phyloP scores from a whole-genome alignment of 2,329 filamentous ascomycete genomes.

The Monilinia fructicola region DNA sequence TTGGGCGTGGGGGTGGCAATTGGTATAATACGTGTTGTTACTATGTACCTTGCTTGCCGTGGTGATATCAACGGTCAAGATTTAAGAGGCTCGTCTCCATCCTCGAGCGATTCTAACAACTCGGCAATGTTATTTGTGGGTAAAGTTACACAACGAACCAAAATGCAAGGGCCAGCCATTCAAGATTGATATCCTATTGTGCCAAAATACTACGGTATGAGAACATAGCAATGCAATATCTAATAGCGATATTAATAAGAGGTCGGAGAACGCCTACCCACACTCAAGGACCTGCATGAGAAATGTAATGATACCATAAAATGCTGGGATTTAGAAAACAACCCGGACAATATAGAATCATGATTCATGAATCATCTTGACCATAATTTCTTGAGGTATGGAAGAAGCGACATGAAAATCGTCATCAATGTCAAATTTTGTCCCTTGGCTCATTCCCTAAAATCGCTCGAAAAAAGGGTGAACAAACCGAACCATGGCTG shows the following conservation, averaged over 20 bases:
- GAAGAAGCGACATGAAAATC: neutral
- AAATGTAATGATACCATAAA: conserved; percentile 1
- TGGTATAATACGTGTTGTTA: neutral
- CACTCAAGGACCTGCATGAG: conserved; percentile 9
- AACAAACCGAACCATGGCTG: neutral
- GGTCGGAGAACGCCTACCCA: neutral
- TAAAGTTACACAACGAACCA: neutral
- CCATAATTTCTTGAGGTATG: neutral
- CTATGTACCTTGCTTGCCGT: too few relatives aligned
- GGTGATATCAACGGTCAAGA: neutral
- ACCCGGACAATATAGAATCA: neutral
- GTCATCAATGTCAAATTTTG: neutral
- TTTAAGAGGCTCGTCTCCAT: conserved; percentile 1
- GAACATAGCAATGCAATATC: neutral
- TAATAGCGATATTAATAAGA: neutral
- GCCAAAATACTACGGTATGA: neutral
- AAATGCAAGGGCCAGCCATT: neutral
- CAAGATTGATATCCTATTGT: neutral
- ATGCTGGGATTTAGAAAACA: neutral
- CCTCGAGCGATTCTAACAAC: neutral
- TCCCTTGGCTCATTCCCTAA: neutral
- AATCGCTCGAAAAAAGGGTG: neutral
- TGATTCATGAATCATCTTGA: neutral
- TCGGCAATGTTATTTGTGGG: neutral
- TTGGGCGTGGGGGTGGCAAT: conserved; percentile 7